These are phyloP conservation scores for Monosporascus sp. DNA, from an alignment of 2,329 filamentous ascomycete species.

Conservation along the genomic window DNA sequence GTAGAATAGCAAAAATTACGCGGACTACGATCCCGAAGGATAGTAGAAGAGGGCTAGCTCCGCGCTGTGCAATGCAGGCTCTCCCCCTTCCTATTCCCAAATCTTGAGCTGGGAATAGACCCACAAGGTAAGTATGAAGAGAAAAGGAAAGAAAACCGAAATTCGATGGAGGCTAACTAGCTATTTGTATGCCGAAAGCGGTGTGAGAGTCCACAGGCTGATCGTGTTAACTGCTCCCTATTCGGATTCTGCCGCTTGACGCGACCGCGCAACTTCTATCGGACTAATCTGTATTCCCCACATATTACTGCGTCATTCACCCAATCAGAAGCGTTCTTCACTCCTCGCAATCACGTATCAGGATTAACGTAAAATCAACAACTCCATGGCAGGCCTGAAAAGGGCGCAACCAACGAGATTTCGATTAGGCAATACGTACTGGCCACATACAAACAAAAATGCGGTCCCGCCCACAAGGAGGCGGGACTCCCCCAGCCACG, in stretches of 20 bases:
- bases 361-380: no score
- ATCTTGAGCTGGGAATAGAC: constrained; percentile 39
- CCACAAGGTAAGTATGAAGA: constrained; percentile 50
- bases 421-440: no score
- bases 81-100: constrained; percentile 34
- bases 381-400: no score
- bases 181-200: constrained; percentile 15
- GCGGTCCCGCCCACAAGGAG: no score
- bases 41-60: constrained; percentile 44
- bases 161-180: background rate
- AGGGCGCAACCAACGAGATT: no score
- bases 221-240: constrained; percentile 8
- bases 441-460: no score
- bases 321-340: no score
- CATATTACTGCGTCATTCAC: background rate
- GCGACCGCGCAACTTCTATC: no score
- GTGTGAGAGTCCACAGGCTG: constrained; percentile 8
- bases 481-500: no score
- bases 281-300: background rate
- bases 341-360: no score
- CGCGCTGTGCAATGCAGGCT: constrained; percentile 51
- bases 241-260: background rate
- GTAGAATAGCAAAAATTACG: constrained; percentile 42
- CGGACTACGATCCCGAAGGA: constrained; percentile 47
- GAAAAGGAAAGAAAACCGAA: constrained; percentile 27